Percentiles rank a stretch among this genome's conserved stretches.
phyloP scores from a whole-genome alignment of 805 yeast genomes.

The Alloascoidea africana region DNA sequence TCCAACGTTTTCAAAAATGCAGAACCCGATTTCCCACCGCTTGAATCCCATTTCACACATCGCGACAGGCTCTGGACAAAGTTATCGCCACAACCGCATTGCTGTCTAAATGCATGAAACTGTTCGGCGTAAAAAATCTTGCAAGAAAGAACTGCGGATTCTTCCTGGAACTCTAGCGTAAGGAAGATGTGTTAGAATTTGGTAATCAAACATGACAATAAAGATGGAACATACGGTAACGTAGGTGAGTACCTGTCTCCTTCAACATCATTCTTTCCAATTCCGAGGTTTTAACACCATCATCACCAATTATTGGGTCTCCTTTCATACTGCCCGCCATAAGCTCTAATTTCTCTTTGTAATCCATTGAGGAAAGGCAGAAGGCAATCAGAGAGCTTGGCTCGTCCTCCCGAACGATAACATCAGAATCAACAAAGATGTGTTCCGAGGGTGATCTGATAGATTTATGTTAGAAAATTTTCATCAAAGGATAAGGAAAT shows the following conservation, averaged over 20 bases:
- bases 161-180: slow-evolving; percentile 84
- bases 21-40: slow-evolving; percentile 95
- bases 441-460: slow-evolving; percentile 66
- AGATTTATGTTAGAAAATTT: too few relatives aligned
- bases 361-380: slow-evolving; percentile 77
- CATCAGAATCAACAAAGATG: slow-evolving; percentile 85
- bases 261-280: slow-evolving; percentile 64
- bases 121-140: slow-evolving; percentile 93
- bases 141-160: slow-evolving; percentile 70
- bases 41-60: slow-evolving; percentile 90
- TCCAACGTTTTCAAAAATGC: slow-evolving; percentile 86
- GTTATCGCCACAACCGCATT: slow-evolving; percentile 61
- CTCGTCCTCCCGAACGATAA: slow-evolving; percentile 89
- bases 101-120: slow-evolving; percentile 81
- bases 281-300: slow-evolving; percentile 9
- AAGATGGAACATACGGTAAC: too few relatives aligned
- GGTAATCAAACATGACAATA: too few relatives aligned
- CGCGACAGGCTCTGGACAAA: slow-evolving; percentile 84
- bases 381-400: slow-evolving; percentile 92
- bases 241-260: slow-evolving; percentile 76
- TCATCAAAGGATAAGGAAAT: neutral
- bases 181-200: too few relatives aligned
- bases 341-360: slow-evolving; percentile 39
- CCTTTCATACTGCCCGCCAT: slow-evolving; percentile 6
- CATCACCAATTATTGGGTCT: slow-evolving; percentile 14